Base-by-base conservation (phyloP, 148 eudicot genomes). In the Limonium bicolor region DNA sequence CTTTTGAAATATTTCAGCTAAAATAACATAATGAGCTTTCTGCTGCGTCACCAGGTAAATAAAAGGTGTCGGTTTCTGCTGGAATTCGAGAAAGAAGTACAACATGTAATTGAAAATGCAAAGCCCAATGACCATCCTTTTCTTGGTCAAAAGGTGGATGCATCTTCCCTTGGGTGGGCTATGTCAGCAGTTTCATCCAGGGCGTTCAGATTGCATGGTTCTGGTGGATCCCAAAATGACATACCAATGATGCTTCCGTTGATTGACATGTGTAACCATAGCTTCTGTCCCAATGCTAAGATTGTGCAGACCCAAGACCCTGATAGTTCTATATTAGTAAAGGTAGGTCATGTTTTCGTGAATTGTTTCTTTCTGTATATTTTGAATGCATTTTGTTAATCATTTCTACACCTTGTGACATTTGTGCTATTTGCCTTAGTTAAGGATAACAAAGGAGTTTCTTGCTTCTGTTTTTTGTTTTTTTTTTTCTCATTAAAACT, bases 231-330 rank as follows among this genome's bases (percentile, higher is more conserved):
- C 49, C 77, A 37, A 33, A 28, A 31, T 35, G 65, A 68, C 60
- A 53, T 67, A 8, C 96, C 94, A 4, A 88, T 83, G 96, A 71
- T 88, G 94, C 86, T 88, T 53, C 96, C 96, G 50, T 77, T 88
- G 36, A 77, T 88, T 53, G 94, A 88, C 59, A 88, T 88, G 92
- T 88, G 96, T 78, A 88, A 88, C 58, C 96, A 88, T 64, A 83
- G 94, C 69, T 88, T 88, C 60, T 21, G 14, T 53, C 81, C 94
- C 12, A 88, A 88, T 58, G 81, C 94, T 24, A 66, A 83, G 59
- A 83, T 88, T 48, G 64, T 80, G 26, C 96, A 88, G 66, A 86
- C 61, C 55, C 66, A 71, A 58, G 62, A 51, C 39, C 32, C 56
- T 11, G 61, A 45, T 49, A 58, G 51, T 32, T 45, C 66, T 8